phyloP scores from a whole-genome alignment of 306 rosid genomes.

The Glycine tomentella region DNA sequence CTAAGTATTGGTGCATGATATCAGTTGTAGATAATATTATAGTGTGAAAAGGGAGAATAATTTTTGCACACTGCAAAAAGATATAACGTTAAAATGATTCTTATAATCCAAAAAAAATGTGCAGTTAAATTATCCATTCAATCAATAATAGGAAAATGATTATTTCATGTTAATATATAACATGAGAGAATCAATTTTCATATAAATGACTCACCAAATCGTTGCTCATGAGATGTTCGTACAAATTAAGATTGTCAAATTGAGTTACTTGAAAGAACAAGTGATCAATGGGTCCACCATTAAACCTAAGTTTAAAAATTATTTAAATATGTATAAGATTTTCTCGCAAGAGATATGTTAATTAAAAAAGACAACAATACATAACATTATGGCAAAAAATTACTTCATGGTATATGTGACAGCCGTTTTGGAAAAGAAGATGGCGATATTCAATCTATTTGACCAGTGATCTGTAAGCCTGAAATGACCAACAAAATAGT shows the following conservation, averaged over 20 bases:
- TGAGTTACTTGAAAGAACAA: too few species aligned
- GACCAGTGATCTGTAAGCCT: neutral
- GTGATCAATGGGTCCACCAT: neutral
- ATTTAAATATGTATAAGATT: neutral
- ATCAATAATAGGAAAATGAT: too few species aligned
- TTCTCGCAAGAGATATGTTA: neutral
- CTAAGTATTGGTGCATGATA: too few species aligned
- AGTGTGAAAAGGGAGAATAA: neutral
- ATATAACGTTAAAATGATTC: neutral
- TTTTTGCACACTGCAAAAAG: constrained; percentile 38
- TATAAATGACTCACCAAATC: too few species aligned
- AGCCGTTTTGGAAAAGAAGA: neutral
- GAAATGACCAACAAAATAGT: neutral
- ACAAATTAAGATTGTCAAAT: too few species aligned
- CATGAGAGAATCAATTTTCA: too few species aligned
- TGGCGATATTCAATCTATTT: neutral
- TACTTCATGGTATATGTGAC: neutral
- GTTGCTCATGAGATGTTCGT: too few species aligned
- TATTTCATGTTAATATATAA: too few species aligned
- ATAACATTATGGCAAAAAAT: neutral
- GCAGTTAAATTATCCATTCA: too few species aligned
- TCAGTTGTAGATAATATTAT: too few species aligned
- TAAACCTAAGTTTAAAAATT: neutral
- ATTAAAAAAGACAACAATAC: neutral
- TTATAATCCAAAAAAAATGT: neutral